Conservation (phyloP, 768 basidiomycete species). For the Terana coerulea region DNA sequence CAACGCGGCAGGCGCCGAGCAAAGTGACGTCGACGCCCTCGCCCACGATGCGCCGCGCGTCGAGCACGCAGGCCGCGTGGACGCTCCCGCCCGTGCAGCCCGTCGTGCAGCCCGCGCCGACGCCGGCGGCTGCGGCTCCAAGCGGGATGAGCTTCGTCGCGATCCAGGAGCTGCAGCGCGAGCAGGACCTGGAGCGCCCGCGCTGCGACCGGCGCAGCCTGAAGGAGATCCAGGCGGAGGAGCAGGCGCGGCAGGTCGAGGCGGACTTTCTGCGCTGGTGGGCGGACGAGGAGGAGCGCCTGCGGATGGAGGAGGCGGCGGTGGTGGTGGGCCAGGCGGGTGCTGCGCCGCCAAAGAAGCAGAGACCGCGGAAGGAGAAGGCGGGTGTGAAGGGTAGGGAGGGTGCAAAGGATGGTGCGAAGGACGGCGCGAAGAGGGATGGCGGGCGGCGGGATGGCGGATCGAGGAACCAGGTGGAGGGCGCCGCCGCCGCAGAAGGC, state of each 20-base stretch:
- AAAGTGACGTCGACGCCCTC: conserved; percentile 23
- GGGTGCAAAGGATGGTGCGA: background rate
- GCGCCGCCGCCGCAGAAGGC: no score
- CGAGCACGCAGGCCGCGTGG: conserved; percentile 69
- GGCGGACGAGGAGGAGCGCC: conserved; percentile 74
- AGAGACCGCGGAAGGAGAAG: background rate
- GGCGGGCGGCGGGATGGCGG: background rate
- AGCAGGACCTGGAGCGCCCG: conserved; percentile 37
- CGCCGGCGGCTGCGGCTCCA: conserved; percentile 8
- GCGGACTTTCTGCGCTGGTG: conserved; percentile 88
- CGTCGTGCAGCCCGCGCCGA: conserved; percentile 28
- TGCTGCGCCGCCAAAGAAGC: background rate
- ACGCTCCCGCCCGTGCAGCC: conserved; percentile 50
- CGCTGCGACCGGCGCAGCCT: conserved; percentile 60
- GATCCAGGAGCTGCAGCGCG: conserved; percentile 79
- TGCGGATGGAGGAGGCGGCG: conserved; percentile 44
- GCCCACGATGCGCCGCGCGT: conserved; percentile 38
- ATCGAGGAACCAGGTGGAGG: no score
- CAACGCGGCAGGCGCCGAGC: conserved; percentile 41
- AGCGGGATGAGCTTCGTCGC: conserved; percentile 63
- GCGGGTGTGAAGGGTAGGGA: background rate
- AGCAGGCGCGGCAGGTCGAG: conserved; percentile 61
- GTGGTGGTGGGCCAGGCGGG: conserved; percentile 1
- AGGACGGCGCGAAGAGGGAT: background rate
- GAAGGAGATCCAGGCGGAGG: conserved; percentile 84